phyloP scores from a whole-genome alignment of 495 filamentous ascomycete species.

The Penicillium egyptiacum region DNA sequence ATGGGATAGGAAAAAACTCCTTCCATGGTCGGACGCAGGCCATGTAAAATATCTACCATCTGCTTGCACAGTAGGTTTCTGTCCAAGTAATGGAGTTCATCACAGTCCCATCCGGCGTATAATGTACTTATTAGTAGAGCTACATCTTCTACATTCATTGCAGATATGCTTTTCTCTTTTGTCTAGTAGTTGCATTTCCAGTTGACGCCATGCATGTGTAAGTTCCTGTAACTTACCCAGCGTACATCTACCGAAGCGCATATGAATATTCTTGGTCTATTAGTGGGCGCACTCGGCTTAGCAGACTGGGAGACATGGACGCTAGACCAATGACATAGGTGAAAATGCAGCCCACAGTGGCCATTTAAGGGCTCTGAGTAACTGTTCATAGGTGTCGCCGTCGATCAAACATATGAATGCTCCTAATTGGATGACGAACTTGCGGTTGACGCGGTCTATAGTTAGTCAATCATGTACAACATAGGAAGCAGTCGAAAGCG shows the following conservation, averaged over 20 bases:
- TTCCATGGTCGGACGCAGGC: no score
- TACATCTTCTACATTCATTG: conserved; percentile 21
- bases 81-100: no score
- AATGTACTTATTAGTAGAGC: background rate
- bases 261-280: conserved; percentile 60
- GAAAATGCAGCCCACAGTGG: conserved; percentile 62
- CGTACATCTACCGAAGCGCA: conserved; percentile 52
- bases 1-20: no score
- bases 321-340: conserved; percentile 61
- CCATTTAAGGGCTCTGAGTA: conserved; percentile 53
- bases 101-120: no score
- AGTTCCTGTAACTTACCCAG: conserved; percentile 31
- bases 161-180: conserved; percentile 15
- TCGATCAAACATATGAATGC: conserved; percentile 56
- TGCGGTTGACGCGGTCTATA: conserved; percentile 47
- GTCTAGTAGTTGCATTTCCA: conserved; percentile 4
- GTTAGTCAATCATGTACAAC: conserved; percentile 36
- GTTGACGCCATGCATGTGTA: conserved; percentile 10
- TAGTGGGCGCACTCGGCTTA: conserved; percentile 55
- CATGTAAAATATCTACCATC: no score
- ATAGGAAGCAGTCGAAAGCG: background rate
- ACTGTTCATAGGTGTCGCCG: conserved; percentile 51
- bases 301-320: conserved; percentile 60
- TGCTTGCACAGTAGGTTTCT: no score
- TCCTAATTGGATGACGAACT: conserved; percentile 54